Percentiles rank a stretch among this genome's conserved stretches.
Conservation (phyloP, 2,329 filamentous ascomycete species). For the Daldinia sp. region DNA sequence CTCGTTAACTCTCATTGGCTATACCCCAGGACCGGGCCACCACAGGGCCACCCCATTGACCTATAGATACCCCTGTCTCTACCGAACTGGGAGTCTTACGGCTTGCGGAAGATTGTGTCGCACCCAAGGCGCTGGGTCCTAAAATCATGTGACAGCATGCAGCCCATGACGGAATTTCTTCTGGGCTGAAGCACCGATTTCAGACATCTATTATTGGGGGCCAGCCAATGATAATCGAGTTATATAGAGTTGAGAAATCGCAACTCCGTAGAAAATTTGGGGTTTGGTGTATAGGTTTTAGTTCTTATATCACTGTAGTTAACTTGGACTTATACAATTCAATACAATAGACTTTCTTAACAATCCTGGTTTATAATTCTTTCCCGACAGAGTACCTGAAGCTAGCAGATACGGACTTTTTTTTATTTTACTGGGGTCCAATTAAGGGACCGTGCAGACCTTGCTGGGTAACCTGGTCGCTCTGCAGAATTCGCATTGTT, state of each 20-base stretch:
- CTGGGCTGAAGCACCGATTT: slow-evolving; percentile 23
- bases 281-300: slow-evolving; percentile 15
- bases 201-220: slow-evolving; percentile 33
- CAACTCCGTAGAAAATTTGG: slow-evolving; percentile 31
- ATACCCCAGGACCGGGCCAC: slow-evolving; percentile 32
- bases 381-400: slow-evolving; percentile 3
- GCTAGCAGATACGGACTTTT: slow-evolving; percentile 20
- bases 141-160: slow-evolving; percentile 42
- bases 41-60: slow-evolving; percentile 41
- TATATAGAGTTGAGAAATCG: slow-evolving; percentile 29
- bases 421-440: slow-evolving; percentile 25
- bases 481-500: slow-evolving; percentile 27
- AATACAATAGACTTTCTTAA: slow-evolving; percentile 4
- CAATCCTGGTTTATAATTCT: not conserved
- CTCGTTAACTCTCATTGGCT: slow-evolving; percentile 42
- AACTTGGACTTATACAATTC: not conserved
- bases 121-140: slow-evolving; percentile 39
- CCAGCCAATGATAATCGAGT: slow-evolving; percentile 34
- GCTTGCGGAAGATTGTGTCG: slow-evolving; percentile 40
- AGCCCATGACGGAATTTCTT: slow-evolving; percentile 30
- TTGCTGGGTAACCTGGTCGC: slow-evolving; percentile 30
- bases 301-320: not conserved
- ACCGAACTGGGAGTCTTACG: slow-evolving; percentile 43
- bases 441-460: slow-evolving; percentile 26
- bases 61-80: slow-evolving; percentile 42